Conservation (phyloP, 139 green algal genomes). For the Chlamydomonas incerta region DNA sequence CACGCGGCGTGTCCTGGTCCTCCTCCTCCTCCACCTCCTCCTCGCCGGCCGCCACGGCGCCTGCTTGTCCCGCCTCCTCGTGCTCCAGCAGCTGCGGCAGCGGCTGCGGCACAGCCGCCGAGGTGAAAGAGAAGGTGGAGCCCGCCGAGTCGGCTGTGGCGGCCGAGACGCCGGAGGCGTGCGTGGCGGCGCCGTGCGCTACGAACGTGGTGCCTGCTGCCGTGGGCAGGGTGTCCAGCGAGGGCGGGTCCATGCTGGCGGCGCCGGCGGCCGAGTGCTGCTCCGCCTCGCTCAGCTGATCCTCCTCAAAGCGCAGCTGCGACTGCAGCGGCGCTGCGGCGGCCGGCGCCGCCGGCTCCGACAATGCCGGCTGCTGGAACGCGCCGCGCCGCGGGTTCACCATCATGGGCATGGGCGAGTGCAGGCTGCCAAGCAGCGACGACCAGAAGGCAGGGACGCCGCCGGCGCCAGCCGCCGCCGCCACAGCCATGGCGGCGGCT, state of each 20-base stretch:
- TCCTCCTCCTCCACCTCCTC: too few species aligned
- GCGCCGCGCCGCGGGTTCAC: too few species aligned
- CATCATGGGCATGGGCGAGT: slow-evolving; percentile 8
- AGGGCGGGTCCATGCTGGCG: neutral
- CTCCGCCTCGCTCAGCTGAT: neutral
- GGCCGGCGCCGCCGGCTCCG: too few species aligned
- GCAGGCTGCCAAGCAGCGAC: slow-evolving; percentile 18
- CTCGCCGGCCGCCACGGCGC: too few species aligned
- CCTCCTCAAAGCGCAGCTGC: too few species aligned
- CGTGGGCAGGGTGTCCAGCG: neutral
- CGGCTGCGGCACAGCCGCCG: neutral
- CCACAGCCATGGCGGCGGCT: neutral
- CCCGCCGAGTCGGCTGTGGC: neutral
- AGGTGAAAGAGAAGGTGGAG: neutral
- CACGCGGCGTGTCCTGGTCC: too few species aligned
- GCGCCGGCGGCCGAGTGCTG: neutral
- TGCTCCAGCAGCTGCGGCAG: too few species aligned
- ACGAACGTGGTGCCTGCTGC: neutral
- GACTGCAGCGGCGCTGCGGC: too few species aligned
- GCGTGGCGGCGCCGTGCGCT: neutral
- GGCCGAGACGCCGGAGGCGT: neutral
- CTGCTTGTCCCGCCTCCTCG: too few species aligned
- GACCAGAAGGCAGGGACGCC: neutral
- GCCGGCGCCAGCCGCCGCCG: neutral
- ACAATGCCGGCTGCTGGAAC: too few species aligned